phyloP scores from a whole-genome alignment of 352 stramenopile genomes.

The Globisporangium perplexum region DNA sequence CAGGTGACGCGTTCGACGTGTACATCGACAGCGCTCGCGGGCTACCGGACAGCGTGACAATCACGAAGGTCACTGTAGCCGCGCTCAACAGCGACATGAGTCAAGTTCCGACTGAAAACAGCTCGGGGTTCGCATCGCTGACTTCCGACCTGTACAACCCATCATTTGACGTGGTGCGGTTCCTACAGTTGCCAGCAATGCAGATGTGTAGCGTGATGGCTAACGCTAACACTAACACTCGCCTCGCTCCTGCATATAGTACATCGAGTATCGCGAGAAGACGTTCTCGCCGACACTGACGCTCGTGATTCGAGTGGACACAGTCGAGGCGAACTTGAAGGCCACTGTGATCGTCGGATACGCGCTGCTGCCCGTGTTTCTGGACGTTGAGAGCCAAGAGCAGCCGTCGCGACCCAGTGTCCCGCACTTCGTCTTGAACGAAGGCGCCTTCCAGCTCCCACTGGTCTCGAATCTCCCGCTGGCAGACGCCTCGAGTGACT shows the following conservation, averaged over 20 bases:
- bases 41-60: slow-evolving; percentile 62
- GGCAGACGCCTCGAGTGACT: slow-evolving; percentile 20
- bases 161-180: slow-evolving; percentile 44
- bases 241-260: slow-evolving; percentile 19
- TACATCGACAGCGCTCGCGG: slow-evolving; percentile 69
- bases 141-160: slow-evolving; percentile 33
- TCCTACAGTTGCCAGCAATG: not conserved
- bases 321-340: slow-evolving; percentile 51
- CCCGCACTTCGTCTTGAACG: slow-evolving; percentile 54
- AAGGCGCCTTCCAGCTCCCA: slow-evolving; percentile 75
- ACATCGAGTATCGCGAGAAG: slow-evolving; percentile 68
- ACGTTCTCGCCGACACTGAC: slow-evolving; percentile 77
- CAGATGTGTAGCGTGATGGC: not conserved
- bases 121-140: slow-evolving; percentile 16
- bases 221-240: not conserved
- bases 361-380: slow-evolving; percentile 58
- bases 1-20: slow-evolving; percentile 75
- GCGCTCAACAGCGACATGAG: slow-evolving; percentile 48
- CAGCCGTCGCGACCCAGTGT: slow-evolving; percentile 46
- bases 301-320: slow-evolving; percentile 83
- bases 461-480: slow-evolving; percentile 44
- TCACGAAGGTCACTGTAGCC: slow-evolving; percentile 69
- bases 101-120: slow-evolving; percentile 25
- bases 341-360: slow-evolving; percentile 71
- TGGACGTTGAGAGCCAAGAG: slow-evolving; percentile 49